These are phyloP conservation scores for Stromatinia cepivora DNA, from an alignment of 2,329 filamentous ascomycete species.

Conservation along the genomic window DNA sequence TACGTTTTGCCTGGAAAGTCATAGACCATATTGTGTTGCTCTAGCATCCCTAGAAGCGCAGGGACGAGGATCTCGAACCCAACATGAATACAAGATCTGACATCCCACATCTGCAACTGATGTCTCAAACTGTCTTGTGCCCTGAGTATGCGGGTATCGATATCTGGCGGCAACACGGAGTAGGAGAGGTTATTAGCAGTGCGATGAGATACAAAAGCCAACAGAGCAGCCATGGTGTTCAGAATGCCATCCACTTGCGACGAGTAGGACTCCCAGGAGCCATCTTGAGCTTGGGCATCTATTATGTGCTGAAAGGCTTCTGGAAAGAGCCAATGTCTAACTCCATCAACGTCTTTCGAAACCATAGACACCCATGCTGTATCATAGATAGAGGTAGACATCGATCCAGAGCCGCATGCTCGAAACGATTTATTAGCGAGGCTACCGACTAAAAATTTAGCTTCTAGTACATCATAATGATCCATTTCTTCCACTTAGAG, in stretches of 20 bases:
- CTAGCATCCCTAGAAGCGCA: constrained; percentile 5
- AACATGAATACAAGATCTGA: constrained; percentile 15
- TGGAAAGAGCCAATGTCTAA: constrained; percentile 6
- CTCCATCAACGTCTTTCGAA: neutral
- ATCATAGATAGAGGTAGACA: constrained; percentile 14
- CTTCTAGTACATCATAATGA: neutral
- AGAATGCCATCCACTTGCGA: constrained; percentile 21
- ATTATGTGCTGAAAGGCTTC: neutral
- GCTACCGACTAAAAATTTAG: neutral
- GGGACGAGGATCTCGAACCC: constrained; percentile 22
- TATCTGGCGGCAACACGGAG: neutral
- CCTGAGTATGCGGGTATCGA: neutral
- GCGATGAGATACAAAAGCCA: constrained; percentile 16
- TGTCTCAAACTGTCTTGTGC: neutral
- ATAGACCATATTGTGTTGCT: neutral
- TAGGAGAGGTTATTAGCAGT: neutral
- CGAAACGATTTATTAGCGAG: neutral
- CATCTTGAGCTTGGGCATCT: neutral
- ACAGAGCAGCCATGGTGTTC: constrained; percentile 14
- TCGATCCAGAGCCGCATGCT: neutral
- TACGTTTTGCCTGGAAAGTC: neutral
- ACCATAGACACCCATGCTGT: constrained; percentile 16
- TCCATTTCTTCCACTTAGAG: neutral
- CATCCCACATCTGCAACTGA: constrained; percentile 16
- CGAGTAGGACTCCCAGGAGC: neutral